phyloP scores from a whole-genome alignment of 1,139 yeast genomes.

The Sugiyamaella paludigena region DNA sequence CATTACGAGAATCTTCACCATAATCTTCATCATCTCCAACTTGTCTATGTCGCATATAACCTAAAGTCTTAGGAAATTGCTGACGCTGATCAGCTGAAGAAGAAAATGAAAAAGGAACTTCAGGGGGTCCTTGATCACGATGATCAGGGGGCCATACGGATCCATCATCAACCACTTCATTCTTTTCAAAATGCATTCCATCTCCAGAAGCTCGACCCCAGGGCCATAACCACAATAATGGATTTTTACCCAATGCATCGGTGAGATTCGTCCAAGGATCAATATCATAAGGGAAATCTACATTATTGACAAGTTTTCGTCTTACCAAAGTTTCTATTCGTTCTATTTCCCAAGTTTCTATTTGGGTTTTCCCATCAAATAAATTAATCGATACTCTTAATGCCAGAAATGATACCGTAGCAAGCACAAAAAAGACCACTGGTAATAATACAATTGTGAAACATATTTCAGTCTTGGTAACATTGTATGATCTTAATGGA shows the following conservation, averaged over 20 bases:
- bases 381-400: slow-evolving; percentile 59
- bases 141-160: slow-evolving; percentile 83
- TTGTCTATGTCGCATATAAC: slow-evolving; percentile 15
- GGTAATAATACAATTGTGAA: slow-evolving; percentile 59
- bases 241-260: slow-evolving; percentile 38
- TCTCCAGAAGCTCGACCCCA: slow-evolving; percentile 58
- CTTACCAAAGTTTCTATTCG: slow-evolving; percentile 66
- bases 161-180: slow-evolving; percentile 55
- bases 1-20: slow-evolving; percentile 1
- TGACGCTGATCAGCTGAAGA: background rate
- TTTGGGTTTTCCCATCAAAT: slow-evolving; percentile 78
- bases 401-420: slow-evolving; percentile 57
- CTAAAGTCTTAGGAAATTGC: slow-evolving; percentile 17
- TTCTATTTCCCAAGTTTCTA: slow-evolving; percentile 91
- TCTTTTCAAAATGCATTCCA: slow-evolving; percentile 53
- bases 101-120: slow-evolving; percentile 23
- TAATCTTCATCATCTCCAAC: slow-evolving; percentile 2
- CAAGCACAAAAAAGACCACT: slow-evolving; percentile 54
- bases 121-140: slow-evolving; percentile 45
- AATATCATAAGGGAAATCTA: slow-evolving; percentile 77
- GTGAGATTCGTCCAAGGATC: slow-evolving; percentile 53
- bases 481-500: slow-evolving; percentile 42
- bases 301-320: slow-evolving; percentile 31
- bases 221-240: slow-evolving; percentile 59
- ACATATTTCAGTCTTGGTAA: slow-evolving; percentile 52